These are phyloP conservation scores for Cadophora gregata DNA, from an alignment of 2,329 filamentous ascomycete genomes.

Conservation along the genomic window DNA sequence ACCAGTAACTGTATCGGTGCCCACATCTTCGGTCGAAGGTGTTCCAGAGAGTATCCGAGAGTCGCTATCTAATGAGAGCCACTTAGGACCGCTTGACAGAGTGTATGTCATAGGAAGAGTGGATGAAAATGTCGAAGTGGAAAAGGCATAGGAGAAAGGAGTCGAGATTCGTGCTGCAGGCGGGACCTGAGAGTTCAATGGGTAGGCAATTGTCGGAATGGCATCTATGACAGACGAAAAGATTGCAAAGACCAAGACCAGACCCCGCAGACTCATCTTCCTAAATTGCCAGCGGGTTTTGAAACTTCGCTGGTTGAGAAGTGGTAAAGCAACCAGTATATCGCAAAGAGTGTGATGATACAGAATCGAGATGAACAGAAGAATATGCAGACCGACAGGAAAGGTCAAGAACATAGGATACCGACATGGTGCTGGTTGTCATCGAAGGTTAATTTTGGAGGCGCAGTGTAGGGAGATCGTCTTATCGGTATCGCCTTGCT, in stretches of 20 bases:
- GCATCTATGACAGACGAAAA: slow-evolving; percentile 40
- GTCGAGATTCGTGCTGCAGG: slow-evolving; percentile 74
- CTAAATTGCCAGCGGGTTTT: background rate
- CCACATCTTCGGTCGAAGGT: slow-evolving; percentile 60
- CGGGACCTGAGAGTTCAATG: slow-evolving; percentile 84
- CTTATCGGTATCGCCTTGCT: slow-evolving; percentile 37
- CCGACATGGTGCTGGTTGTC: slow-evolving; percentile 27
- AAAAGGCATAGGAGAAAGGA: slow-evolving; percentile 74
- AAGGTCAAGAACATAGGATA: slow-evolving; percentile 23
- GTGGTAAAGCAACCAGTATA: background rate
- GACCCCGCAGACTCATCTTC: slow-evolving; percentile 35
- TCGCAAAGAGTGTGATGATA: background rate
- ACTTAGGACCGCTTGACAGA: slow-evolving; percentile 68
- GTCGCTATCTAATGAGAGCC: slow-evolving; percentile 74
- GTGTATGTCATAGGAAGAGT: slow-evolving; percentile 66
- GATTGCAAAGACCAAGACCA: slow-evolving; percentile 29
- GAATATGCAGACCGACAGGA: slow-evolving; percentile 25
- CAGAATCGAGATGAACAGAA: background rate
- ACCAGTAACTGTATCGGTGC: slow-evolving; percentile 58
- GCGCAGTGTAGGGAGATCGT: slow-evolving; percentile 34
- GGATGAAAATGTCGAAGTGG: slow-evolving; percentile 75
- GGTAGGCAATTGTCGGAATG: slow-evolving; percentile 60
- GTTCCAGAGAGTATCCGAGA: slow-evolving; percentile 73
- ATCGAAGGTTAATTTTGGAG: slow-evolving; percentile 33
- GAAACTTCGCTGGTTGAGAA: background rate